phyloP scores from a whole-genome alignment of 1,284 basidiomycete genomes.

The Ceratobasidium sp. region DNA sequence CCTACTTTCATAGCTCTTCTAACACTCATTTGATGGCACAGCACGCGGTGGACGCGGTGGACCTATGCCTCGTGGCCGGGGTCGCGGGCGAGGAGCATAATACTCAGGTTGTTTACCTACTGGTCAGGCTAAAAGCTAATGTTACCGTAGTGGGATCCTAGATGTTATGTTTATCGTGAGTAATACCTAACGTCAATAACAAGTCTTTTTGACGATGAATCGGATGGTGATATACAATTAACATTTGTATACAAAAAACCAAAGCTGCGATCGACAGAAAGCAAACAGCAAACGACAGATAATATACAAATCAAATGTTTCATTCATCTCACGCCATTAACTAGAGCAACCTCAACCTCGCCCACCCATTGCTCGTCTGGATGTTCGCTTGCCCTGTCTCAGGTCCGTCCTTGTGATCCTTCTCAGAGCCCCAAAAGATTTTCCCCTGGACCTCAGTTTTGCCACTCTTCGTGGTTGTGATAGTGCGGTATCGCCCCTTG shows the following conservation, averaged over 20 bases:
- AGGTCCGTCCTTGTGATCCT: slow-evolving; percentile 2
- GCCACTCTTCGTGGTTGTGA: not conserved
- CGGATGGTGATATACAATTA: slow-evolving; percentile 10
- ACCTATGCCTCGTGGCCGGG: slow-evolving; percentile 40
- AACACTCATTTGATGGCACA: not conserved
- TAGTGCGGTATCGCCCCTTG: slow-evolving; percentile 16
- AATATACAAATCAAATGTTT: slow-evolving; percentile 24
- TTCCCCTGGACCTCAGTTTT: not conserved
- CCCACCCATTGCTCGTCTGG: slow-evolving; percentile 27
- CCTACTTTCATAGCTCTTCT: not conserved
- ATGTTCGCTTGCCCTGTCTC: slow-evolving; percentile 18
- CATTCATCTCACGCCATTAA: not conserved
- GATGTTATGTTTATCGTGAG: slow-evolving; percentile 39
- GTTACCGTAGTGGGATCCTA: slow-evolving; percentile 2
- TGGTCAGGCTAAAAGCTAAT: slow-evolving; percentile 1
- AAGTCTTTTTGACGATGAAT: not conserved
- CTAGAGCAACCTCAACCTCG: slow-evolving; percentile 27
- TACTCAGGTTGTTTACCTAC: not conserved
- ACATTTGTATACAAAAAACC: slow-evolving; percentile 13
- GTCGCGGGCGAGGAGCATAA: slow-evolving; percentile 39
- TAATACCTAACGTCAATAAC: slow-evolving; percentile 22
- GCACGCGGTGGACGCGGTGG: slow-evolving; percentile 40
- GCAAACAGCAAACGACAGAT: slow-evolving; percentile 4
- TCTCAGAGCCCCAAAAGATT: slow-evolving; percentile 8
- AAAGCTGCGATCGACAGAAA: not conserved